phyloP scores from a whole-genome alignment of 1,284 basidiomycete genomes.

The Sphaerobolus stellatus region DNA sequence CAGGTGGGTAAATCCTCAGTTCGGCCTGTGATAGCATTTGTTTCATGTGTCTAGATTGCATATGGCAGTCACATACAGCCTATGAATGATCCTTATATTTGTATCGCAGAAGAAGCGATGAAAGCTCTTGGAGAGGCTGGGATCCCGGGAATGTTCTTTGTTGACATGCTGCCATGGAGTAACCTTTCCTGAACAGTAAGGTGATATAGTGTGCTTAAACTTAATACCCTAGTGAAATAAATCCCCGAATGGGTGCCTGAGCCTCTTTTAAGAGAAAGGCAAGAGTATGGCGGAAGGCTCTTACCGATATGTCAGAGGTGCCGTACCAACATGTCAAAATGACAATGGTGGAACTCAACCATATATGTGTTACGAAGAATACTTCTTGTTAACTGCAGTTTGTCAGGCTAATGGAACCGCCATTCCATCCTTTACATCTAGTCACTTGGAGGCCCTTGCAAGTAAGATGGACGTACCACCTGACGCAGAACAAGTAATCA shows the following conservation, averaged over 20 bases:
- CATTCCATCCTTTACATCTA: background rate
- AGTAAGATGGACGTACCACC: background rate
- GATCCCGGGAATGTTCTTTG: background rate
- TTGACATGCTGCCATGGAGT: background rate
- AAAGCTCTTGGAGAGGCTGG: background rate
- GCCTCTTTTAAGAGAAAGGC: background rate
- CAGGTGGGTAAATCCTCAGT: too few species aligned
- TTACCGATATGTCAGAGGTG: background rate
- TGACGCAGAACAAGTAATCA: background rate
- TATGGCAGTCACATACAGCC: background rate
- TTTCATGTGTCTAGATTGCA: too few species aligned
- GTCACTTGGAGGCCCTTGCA: background rate
- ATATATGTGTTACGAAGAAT: background rate
- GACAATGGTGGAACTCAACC: background rate
- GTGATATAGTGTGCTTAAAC: too few species aligned
- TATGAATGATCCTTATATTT: background rate
- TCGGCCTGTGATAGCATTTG: too few species aligned
- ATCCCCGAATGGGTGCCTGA: background rate
- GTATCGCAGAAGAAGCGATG: background rate
- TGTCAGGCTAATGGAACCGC: background rate
- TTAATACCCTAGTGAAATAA: background rate
- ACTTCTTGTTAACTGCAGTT: background rate
- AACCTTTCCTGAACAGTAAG: background rate
- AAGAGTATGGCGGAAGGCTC: background rate
- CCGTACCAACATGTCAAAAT: background rate